These are phyloP conservation scores for Periglandula ipomoeae DNA, from an alignment of 2,329 filamentous ascomycete species.

Conservation along the genomic window DNA sequence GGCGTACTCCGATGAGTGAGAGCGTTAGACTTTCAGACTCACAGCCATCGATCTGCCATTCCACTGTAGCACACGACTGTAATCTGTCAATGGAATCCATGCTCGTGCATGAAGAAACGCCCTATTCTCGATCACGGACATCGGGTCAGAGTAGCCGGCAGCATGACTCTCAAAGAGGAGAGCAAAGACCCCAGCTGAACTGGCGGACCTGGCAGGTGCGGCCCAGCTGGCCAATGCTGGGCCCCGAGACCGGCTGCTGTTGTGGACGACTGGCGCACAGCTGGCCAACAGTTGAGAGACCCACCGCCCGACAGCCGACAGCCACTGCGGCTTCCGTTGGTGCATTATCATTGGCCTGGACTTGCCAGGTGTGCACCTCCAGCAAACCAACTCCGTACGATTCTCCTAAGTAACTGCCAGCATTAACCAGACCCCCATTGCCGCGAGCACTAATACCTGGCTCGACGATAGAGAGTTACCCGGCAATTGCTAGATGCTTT, in stretches of 20 bases:
- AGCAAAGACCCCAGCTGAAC: not conserved
- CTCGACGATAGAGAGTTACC: too few relatives aligned
- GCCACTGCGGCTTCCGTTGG: not conserved
- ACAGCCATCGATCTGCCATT: too few relatives aligned
- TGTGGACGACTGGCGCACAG: not conserved
- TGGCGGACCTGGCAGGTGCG: not conserved
- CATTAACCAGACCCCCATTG: too few relatives aligned
- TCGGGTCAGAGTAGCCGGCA: not conserved
- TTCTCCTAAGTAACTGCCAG: too few relatives aligned
- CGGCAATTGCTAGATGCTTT: too few relatives aligned
- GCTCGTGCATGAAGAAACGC: not conserved
- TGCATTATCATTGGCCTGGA: not conserved
- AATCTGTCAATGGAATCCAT: not conserved
- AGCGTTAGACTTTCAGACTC: too few relatives aligned
- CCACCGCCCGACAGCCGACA: not conserved
- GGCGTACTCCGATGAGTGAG: not conserved
- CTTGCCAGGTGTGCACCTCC: not conserved
- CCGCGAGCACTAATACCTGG: too few relatives aligned
- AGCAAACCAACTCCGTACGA: too few relatives aligned
- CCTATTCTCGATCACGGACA: not conserved
- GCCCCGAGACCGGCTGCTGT: conserved; percentile 2
- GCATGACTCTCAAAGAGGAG: not conserved
- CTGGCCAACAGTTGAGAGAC: not conserved
- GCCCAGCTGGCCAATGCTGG: not conserved
- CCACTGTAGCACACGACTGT: too few relatives aligned